A percentile compares a stretch with the other conserved stretches of the same genome.
These are phyloP conservation scores for Calonectria hongkongensis DNA, from an alignment of 2,329 filamentous ascomycete species.

Conservation along the genomic window DNA sequence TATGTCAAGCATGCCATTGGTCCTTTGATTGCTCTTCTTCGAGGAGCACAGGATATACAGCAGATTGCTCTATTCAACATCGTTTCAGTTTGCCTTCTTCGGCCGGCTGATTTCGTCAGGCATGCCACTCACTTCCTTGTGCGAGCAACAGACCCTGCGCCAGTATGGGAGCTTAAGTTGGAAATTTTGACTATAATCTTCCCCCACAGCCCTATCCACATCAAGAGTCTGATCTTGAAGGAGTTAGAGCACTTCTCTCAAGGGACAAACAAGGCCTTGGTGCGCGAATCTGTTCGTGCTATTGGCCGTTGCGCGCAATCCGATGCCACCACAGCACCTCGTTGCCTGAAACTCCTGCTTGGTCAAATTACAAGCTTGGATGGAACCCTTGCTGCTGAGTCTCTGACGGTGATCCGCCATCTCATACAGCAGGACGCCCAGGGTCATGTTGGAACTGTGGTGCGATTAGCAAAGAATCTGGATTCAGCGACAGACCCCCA, in stretches of 20 bases:
- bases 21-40: conserved; percentile 88
- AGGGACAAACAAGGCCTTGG: conserved; percentile 82
- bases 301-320: conserved; percentile 95
- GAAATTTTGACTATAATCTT: conserved; percentile 95
- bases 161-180: conserved; percentile 93
- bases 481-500: conserved; percentile 91
- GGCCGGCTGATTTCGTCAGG: conserved; percentile 87
- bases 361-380: conserved; percentile 92
- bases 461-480: conserved; percentile 91
- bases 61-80: conserved; percentile 95
- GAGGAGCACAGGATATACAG: conserved; percentile 90
- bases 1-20: conserved; percentile 86
- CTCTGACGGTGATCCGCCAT: conserved; percentile 94
- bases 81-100: conserved; percentile 88
- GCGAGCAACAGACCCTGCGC: conserved; percentile 83
- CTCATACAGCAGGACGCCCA: conserved; percentile 93
- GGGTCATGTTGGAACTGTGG: conserved; percentile 88
- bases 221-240: conserved; percentile 91
- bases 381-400: conserved; percentile 91
- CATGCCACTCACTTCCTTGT: conserved; percentile 94
- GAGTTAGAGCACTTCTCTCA: conserved; percentile 96
- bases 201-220: conserved; percentile 83
- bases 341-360: conserved; percentile 89
- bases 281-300: conserved; percentile 91
- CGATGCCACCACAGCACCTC: conserved; percentile 80